A percentile compares a stretch with the other conserved stretches of the same genome.
Conservation (phyloP, 2,329 filamentous ascomycete species). For the Arthrobotrys entomopaga region DNA sequence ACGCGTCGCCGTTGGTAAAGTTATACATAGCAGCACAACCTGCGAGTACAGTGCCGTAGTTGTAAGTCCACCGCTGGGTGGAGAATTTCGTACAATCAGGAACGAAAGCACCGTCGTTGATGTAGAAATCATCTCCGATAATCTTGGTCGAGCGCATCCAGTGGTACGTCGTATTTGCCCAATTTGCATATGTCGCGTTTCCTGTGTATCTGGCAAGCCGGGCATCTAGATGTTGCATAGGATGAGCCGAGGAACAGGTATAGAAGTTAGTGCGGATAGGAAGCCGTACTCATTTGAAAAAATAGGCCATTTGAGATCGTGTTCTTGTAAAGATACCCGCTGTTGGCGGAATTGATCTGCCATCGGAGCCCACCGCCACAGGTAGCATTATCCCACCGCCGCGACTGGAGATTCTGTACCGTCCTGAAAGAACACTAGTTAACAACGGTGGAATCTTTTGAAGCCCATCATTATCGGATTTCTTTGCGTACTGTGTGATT, state of each 20-base stretch:
- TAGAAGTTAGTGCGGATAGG: background rate
- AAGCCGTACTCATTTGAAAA: slow-evolving; percentile 40
- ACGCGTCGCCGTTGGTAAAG: slow-evolving; percentile 59
- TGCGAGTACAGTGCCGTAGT: slow-evolving; percentile 71
- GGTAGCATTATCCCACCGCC: slow-evolving; percentile 74
- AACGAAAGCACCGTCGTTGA: slow-evolving; percentile 74
- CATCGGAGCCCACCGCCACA: slow-evolving; percentile 82
- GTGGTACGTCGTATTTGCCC: slow-evolving; percentile 72
- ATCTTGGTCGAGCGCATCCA: slow-evolving; percentile 70
- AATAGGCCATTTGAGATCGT: slow-evolving; percentile 67
- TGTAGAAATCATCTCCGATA: slow-evolving; percentile 71
- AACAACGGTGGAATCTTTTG: too few species aligned
- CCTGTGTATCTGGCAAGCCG: slow-evolving; percentile 64
- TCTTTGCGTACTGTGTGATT: slow-evolving; percentile 37
- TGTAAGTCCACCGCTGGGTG: slow-evolving; percentile 74
- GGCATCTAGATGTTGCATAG: slow-evolving; percentile 60
- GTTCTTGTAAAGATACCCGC: slow-evolving; percentile 72
- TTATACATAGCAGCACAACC: slow-evolving; percentile 77
- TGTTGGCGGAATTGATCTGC: slow-evolving; percentile 84
- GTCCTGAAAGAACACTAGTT: slow-evolving; percentile 79
- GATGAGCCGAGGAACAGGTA: background rate
- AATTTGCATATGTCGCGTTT: slow-evolving; percentile 73
- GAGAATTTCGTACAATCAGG: slow-evolving; percentile 70
- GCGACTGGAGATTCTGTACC: slow-evolving; percentile 80
- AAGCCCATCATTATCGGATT: slow-evolving; percentile 65